A percentile compares a stretch with the other conserved stretches of the same genome.
Evolutionary conservation across 805 yeast species (phyloP).

Genomic region (Wickerhamomyces silvicola): DNA sequence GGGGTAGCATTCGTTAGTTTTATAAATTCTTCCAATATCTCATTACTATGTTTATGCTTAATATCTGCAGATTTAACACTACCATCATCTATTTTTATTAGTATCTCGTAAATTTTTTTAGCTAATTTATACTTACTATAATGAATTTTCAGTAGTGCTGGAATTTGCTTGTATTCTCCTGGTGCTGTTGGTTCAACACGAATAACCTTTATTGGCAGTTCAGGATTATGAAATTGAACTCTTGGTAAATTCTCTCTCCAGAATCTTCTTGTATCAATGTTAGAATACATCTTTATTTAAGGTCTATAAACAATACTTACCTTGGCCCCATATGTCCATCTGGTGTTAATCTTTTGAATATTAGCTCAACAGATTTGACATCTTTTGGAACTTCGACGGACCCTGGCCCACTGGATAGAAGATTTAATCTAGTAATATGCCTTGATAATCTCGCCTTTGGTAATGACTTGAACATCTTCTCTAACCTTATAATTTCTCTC

Average conservation of each 20-base stretch:
- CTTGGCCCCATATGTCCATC: constrained; percentile 58
- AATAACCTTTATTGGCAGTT: constrained; percentile 51
- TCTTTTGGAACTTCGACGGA: constrained; percentile 32
- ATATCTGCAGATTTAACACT: constrained; percentile 43
- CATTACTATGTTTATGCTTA: constrained; percentile 39
- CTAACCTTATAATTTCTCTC: no score
- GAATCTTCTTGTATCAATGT: constrained; percentile 40
- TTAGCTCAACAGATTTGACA: constrained; percentile 40
- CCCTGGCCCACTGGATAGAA: constrained; percentile 42
- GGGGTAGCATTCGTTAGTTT: constrained; percentile 43
- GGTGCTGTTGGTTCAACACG: constrained; percentile 39
- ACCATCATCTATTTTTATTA: constrained; percentile 25
- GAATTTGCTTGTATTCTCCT: constrained; percentile 36
- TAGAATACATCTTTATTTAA: background rate
- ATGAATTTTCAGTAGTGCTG: constrained; percentile 38
- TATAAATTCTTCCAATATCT: constrained; percentile 53
- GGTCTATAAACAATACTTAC: constrained; percentile 5
- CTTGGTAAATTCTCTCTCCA: constrained; percentile 74
- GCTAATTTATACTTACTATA: constrained; percentile 17
- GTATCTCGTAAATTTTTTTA: background rate
- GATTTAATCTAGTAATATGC: constrained; percentile 45
- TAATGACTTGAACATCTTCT: constrained; percentile 22
- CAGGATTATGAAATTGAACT: constrained; percentile 78
- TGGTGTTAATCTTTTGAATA: constrained; percentile 41
- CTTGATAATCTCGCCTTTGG: constrained; percentile 37